A percentile compares a stretch with the other conserved stretches of the same genome.
Evolutionary conservation across 768 basidiomycete species (phyloP).

Genomic region (Leucocoprinus sp.): DNA sequence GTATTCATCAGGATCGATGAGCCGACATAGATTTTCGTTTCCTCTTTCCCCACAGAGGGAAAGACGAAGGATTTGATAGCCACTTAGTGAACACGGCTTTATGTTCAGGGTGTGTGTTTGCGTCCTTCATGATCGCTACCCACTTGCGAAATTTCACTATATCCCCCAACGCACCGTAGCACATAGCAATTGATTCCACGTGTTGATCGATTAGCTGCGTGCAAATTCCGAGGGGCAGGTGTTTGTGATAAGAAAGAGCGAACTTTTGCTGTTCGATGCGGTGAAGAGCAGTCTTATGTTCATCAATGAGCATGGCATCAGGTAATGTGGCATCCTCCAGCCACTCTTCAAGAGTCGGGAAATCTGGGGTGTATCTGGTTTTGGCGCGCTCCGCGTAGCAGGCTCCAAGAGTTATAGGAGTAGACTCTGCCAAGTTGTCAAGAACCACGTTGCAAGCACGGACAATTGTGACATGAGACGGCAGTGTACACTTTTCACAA

Average conservation of each 20-base stretch:
- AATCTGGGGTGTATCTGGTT: slow-evolving; percentile 13
- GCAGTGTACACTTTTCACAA: slow-evolving; percentile 27
- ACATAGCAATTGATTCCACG: slow-evolving; percentile 31
- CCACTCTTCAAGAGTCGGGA: slow-evolving; percentile 35
- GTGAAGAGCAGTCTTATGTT: slow-evolving; percentile 31
- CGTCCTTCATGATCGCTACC: slow-evolving; percentile 22
- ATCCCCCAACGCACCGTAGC: slow-evolving; percentile 32
- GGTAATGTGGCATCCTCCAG: slow-evolving; percentile 29
- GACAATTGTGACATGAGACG: neutral
- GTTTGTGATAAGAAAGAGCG: neutral
- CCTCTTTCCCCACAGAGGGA: slow-evolving; percentile 26
- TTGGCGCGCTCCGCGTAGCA: neutral
- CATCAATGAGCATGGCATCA: slow-evolving; percentile 31
- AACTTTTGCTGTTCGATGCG: slow-evolving; percentile 30
- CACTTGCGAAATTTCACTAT: slow-evolving; percentile 26
- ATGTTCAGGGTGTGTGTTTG: slow-evolving; percentile 16
- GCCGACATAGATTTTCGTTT: neutral
- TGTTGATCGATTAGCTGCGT: slow-evolving; percentile 16
- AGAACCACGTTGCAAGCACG: neutral
- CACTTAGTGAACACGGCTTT: slow-evolving; percentile 25
- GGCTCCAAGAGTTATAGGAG: too few relatives aligned
- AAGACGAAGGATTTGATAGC: slow-evolving; percentile 26
- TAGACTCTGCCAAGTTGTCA: too few relatives aligned
- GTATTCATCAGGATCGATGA: neutral
- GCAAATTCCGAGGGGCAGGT: neutral